phyloP scores from a whole-genome alignment of 352 stramenopile genomes.

The Phytophthora chlamydospora region DNA sequence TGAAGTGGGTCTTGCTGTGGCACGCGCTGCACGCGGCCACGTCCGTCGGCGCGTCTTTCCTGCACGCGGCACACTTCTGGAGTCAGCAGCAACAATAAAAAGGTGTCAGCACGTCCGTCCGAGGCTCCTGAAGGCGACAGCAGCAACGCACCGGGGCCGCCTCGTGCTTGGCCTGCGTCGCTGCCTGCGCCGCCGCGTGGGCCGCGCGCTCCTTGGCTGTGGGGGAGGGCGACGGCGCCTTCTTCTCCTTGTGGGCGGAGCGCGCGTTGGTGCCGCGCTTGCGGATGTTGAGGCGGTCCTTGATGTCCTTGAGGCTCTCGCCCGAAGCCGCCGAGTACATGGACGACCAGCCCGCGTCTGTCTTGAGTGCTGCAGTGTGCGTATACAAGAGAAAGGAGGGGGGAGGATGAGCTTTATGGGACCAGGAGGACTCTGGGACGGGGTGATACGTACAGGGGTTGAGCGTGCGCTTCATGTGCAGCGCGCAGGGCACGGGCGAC shows the following conservation, averaged over 20 bases:
- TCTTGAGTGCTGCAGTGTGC: conserved; percentile 56
- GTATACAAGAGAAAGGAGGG: not conserved
- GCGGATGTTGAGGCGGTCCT: conserved; percentile 74
- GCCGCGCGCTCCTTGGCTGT: conserved; percentile 28
- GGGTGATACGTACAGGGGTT: conserved; percentile 61
- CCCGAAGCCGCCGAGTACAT: conserved; percentile 73
- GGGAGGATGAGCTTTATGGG: not conserved
- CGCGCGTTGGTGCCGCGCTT: conserved; percentile 69
- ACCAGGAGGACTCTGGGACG: conserved; percentile 10
- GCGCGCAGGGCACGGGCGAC: conserved; percentile 67
- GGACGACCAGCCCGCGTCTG: conserved; percentile 79
- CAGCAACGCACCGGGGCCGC: conserved; percentile 28
- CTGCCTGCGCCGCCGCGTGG: not conserved
- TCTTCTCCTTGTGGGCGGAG: conserved; percentile 66
- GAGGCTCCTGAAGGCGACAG: not conserved
- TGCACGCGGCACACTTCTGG: conserved; percentile 56
- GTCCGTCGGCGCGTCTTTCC: conserved; percentile 51
- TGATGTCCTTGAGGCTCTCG: conserved; percentile 83
- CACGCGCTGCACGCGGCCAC: conserved; percentile 61
- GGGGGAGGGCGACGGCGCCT: conserved; percentile 29
- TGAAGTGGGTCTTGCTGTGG: conserved; percentile 63
- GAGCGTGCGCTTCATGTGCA: conserved; percentile 85
- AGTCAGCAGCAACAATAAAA: conserved; percentile 2
- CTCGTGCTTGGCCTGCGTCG: conserved; percentile 28
- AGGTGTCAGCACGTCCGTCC: conserved; percentile 1